Base-by-base conservation (phyloP, 805 yeast genomes). In the Metschnikowia arizonensis region DNA sequence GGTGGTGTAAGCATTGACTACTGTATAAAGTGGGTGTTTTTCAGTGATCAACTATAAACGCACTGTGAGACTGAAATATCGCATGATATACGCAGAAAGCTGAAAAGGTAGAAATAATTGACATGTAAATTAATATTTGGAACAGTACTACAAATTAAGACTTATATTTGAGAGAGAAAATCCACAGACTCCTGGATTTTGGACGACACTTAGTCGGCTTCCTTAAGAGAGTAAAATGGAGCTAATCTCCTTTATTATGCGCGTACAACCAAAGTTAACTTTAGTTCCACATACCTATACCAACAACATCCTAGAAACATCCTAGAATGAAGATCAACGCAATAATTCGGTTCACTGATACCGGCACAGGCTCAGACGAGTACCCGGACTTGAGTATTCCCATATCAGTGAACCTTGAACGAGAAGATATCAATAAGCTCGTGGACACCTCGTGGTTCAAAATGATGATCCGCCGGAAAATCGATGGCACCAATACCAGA, bases 1-100 rank as follows among this genome's bases (percentile, higher is more conserved):
- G 97, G 95, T 30, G 64, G 64, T n/a, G 78, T 62, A 32, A 83
- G 66, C 83, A 79, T 79, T 8, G 14, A 23, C 12, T 26, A 19
- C 11, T 17, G 11, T 12, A 15, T 11, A 21, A 5, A 14, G 33
- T 7, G 14, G 11, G 5, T 14, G 19, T n/a, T 19, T 28, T 38
- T 15, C 12, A 39, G 17, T 11, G 21, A 2, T 21, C n/a, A 12
- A 33, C 25, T 19, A 12, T 0, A 7, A 10, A 21, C 26, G 36
- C 36, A 33, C 25, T 19, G 25, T 17, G 6, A 12, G 23, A 32
- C 21, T 10, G 25, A 33, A 14, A n/a, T 19, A 33, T 19, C 21
- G 33, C 33, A 21, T 28, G 18, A 18, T n/a, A 9, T 19, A 26
- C 36, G 36, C 36, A 33, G 5, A 19, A 19, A 12, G 17, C 25